A percentile compares a stretch with the other conserved stretches of the same genome.
These are phyloP conservation scores for Apium graveolens DNA, from an alignment of 129 eudicot species.

Conservation along the genomic window DNA sequence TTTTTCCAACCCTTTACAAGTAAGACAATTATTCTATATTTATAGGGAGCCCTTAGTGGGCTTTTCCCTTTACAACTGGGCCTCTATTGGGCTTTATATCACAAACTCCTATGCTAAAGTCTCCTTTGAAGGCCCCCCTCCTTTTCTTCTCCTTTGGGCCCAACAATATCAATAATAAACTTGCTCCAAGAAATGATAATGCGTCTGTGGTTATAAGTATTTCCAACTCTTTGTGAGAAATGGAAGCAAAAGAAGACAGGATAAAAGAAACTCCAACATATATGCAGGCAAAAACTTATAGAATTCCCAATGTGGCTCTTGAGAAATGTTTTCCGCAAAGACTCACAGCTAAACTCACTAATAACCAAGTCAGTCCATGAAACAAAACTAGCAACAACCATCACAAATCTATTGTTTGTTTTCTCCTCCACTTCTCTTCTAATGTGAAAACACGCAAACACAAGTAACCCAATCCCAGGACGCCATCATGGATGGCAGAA, in stretches of 20 bases:
- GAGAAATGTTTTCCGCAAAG: constrained; percentile 46
- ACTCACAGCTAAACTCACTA: constrained; percentile 49
- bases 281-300: constrained; percentile 45
- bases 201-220: constrained; percentile 47
- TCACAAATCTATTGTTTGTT: constrained; percentile 30
- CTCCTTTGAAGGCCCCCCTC: too few species aligned
- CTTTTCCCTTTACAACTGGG: too few species aligned
- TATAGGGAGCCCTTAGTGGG: too few species aligned
- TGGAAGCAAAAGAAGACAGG: constrained; percentile 32
- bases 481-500: constrained; percentile 51
- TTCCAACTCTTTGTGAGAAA: constrained; percentile 30
- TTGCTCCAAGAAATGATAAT: constrained; percentile 53
- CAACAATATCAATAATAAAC: constrained; percentile 48
- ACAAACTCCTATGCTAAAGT: too few species aligned
- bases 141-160: too few species aligned
- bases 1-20: too few species aligned
- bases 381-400: constrained; percentile 45
- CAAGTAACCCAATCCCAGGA: constrained; percentile 44
- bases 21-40: too few species aligned
- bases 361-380: constrained; percentile 74
- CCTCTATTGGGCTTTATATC: too few species aligned
- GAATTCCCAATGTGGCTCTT: constrained; percentile 36
- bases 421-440: constrained; percentile 28
- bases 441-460: constrained; percentile 45
- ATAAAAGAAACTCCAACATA: constrained; percentile 39